Evolutionary conservation across 306 rosid species (phyloP).

Genomic region (Sicyos baderoa): DNA sequence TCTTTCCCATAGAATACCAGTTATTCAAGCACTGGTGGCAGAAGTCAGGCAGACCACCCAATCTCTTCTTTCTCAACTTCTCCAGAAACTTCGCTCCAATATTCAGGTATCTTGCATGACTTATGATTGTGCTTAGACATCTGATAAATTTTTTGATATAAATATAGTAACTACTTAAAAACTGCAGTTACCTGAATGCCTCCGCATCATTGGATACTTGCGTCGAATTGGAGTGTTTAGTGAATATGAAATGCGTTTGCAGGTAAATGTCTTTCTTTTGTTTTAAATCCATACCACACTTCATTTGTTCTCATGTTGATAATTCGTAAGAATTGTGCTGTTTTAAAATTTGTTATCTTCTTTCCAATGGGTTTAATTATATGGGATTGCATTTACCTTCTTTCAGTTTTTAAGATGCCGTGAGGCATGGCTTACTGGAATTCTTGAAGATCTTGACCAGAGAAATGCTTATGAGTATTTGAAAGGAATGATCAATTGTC

Average conservation of each 20-base stretch:
- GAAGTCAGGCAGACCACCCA: slow-evolving; percentile 90
- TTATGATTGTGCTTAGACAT: slow-evolving; percentile 20
- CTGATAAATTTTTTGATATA: not conserved
- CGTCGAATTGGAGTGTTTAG: slow-evolving; percentile 90
- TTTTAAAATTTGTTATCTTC: not conserved
- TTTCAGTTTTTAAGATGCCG: slow-evolving; percentile 92
- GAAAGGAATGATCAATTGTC: slow-evolving; percentile 85
- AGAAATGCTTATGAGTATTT: slow-evolving; percentile 78
- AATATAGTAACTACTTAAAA: slow-evolving; percentile 23
- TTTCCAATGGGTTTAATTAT: not conserved
- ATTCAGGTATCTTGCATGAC: slow-evolving; percentile 56
- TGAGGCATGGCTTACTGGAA: slow-evolving; percentile 92
- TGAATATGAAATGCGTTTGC: slow-evolving; percentile 93
- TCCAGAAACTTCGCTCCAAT: slow-evolving; percentile 94
- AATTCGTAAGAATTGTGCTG: not conserved
- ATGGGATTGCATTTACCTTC: slow-evolving; percentile 19
- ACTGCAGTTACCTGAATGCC: slow-evolving; percentile 85
- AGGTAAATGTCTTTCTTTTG: slow-evolving; percentile 38
- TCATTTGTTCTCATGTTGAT: not conserved
- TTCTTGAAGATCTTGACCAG: slow-evolving; percentile 90
- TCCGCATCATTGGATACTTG: slow-evolving; percentile 84
- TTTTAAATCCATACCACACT: not conserved
- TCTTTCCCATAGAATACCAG: slow-evolving; percentile 43
- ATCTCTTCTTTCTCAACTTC: slow-evolving; percentile 93
- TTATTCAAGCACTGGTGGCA: slow-evolving; percentile 78